Percentiles rank a stretch among this genome's conserved stretches.
These are phyloP conservation scores for Phytopythium delawarense DNA, from an alignment of 352 stramenopile genomes.

Conservation along the genomic window DNA sequence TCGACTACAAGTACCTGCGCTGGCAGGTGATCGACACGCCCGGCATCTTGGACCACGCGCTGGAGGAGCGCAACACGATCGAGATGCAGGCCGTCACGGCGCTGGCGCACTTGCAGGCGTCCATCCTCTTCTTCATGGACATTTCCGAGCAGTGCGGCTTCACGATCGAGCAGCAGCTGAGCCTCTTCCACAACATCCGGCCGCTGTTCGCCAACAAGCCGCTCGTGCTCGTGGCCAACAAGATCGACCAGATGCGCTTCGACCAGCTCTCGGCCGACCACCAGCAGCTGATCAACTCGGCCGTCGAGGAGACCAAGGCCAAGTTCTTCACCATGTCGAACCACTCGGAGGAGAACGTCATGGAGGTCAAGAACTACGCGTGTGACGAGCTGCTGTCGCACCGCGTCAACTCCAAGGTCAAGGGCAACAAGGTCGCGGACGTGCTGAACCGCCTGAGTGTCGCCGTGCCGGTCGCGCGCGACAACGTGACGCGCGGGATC, in stretches of 20 bases:
- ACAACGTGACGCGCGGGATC: conserved; percentile 88
- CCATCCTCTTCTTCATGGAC: conserved; percentile 99
- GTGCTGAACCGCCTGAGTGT: conserved; percentile 97
- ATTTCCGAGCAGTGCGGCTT: conserved; percentile 99
- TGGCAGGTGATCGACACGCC: conserved; percentile 99
- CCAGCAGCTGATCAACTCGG: conserved; percentile 76
- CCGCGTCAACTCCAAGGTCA: conserved; percentile 93
- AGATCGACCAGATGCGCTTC: conserved; percentile 97
- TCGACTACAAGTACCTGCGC: conserved; percentile 99
- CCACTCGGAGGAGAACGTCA: conserved; percentile 96
- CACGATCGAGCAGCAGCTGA: conserved; percentile 97
- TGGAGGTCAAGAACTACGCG: conserved; percentile 91
- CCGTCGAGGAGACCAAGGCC: conserved; percentile 70
- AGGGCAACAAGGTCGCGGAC: conserved; percentile 94
- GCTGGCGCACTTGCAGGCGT: conserved; percentile 98
- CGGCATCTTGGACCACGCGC: conserved; percentile 98
- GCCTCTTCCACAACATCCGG: conserved; percentile 97
- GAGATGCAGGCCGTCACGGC: conserved; percentile 99
- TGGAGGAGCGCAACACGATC: conserved; percentile 99
- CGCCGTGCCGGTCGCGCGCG: conserved; percentile 91
- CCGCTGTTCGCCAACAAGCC: conserved; percentile 99
- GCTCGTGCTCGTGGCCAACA: conserved; percentile 98
- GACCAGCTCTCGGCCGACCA: conserved; percentile 83
- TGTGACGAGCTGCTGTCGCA: conserved; percentile 95
- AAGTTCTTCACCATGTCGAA: conserved; percentile 98